These are phyloP conservation scores for Penicillium ochrochloron DNA, from an alignment of 495 filamentous ascomycete genomes.

Conservation along the genomic window DNA sequence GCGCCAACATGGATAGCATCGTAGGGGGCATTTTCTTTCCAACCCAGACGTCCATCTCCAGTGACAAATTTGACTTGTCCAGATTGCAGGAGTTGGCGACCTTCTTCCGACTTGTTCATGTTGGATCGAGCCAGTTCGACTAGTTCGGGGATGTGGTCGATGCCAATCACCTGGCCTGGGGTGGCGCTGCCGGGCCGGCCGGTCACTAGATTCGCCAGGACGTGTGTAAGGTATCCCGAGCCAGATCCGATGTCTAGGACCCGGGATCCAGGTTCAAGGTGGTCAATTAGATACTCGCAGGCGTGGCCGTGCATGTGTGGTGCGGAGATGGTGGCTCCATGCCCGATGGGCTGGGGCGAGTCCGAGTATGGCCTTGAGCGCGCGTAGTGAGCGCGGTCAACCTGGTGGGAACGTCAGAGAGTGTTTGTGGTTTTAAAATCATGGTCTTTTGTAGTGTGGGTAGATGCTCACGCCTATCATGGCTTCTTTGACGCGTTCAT, in stretches of 20 bases:
- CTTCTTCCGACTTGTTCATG: slow-evolving; percentile 72
- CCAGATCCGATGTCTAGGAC: slow-evolving; percentile 92
- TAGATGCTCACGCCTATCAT: slow-evolving; percentile 67
- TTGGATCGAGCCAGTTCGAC: slow-evolving; percentile 74
- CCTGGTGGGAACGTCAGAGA: slow-evolving; percentile 49
- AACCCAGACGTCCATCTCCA: slow-evolving; percentile 83
- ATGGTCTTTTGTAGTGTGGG: neutral
- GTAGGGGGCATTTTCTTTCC: slow-evolving; percentile 62
- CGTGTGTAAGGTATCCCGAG: slow-evolving; percentile 89
- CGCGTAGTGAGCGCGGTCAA: slow-evolving; percentile 86
- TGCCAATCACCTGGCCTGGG: slow-evolving; percentile 69
- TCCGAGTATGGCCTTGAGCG: slow-evolving; percentile 81
- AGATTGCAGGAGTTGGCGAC: slow-evolving; percentile 59
- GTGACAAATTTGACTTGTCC: slow-evolving; percentile 74
- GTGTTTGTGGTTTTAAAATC: neutral
- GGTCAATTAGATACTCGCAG: slow-evolving; percentile 68
- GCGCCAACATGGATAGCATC: slow-evolving; percentile 98
- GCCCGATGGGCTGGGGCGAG: slow-evolving; percentile 87
- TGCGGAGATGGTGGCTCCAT: slow-evolving; percentile 87
- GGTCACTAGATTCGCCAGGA: slow-evolving; percentile 79
- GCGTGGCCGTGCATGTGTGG: slow-evolving; percentile 96
- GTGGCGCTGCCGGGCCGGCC: slow-evolving; percentile 35
- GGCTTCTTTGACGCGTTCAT: slow-evolving; percentile 71
- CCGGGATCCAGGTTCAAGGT: slow-evolving; percentile 53
- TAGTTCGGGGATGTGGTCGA: slow-evolving; percentile 86